These are phyloP conservation scores for Eimeria acervulina DNA, from an alignment of 169 alveolate genomes.

Conservation along the genomic window DNA sequence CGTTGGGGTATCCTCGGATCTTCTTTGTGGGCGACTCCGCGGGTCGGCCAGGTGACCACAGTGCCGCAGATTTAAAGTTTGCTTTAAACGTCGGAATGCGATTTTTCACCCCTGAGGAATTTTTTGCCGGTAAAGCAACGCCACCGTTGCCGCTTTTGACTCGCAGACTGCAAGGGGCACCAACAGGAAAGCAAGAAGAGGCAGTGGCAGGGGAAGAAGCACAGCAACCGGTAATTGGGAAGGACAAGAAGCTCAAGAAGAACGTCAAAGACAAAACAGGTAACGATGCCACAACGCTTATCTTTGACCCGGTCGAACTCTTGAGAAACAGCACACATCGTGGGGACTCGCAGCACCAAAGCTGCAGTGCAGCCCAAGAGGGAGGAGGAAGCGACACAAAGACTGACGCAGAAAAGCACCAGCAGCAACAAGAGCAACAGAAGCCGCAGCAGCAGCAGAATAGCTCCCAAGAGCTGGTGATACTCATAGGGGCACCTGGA, in stretches of 20 bases:
- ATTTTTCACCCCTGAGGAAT: constrained; percentile 83
- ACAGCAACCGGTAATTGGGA: background rate
- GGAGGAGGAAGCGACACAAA: background rate
- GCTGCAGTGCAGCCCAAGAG: background rate
- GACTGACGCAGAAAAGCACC: background rate
- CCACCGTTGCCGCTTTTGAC: constrained; percentile 67
- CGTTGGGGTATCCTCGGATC: constrained; percentile 35
- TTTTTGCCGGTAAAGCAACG: constrained; percentile 3
- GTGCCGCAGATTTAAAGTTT: constrained; percentile 80
- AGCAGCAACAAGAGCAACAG: background rate
- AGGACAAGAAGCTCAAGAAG: background rate
- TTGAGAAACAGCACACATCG: background rate
- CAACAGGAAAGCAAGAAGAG: background rate
- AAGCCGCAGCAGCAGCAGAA: background rate
- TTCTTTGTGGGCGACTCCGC: constrained; percentile 84
- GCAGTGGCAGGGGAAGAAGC: background rate
- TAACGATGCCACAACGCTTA: background rate
- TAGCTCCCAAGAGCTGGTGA: constrained; percentile 63
- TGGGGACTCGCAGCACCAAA: background rate
- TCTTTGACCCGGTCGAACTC: constrained; percentile 59
- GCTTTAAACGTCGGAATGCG: constrained; percentile 79
- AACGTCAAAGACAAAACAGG: background rate
- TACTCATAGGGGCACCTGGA: constrained; percentile 83
- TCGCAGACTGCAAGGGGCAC: background rate
- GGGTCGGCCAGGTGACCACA: constrained; percentile 81